A percentile compares a stretch with the other conserved stretches of the same genome.
Conservation (phyloP, 192 early-diverging fungal genomes). For the Fimicolochytrium jonesii region DNA sequence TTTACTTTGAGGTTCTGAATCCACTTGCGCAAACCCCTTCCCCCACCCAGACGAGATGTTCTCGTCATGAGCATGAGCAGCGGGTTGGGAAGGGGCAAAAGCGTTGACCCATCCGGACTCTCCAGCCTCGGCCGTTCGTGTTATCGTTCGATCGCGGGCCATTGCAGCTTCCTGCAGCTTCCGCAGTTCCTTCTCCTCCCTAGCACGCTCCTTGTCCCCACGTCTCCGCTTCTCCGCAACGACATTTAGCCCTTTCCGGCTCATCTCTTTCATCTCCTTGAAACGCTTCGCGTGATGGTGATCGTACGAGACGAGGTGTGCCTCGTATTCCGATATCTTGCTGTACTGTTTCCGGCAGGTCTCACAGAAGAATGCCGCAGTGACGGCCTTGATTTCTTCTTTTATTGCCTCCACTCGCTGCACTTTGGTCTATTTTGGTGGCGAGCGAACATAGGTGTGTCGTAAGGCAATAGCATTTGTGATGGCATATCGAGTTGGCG, state of each 20-base stretch:
- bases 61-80: background rate
- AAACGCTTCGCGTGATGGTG: conserved; percentile 73
- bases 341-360: conserved; percentile 78
- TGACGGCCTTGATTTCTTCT: conserved; percentile 53
- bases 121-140: background rate
- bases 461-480: no score
- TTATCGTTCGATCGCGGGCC: background rate
- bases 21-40: background rate
- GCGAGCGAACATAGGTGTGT: no score
- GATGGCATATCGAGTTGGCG: no score
- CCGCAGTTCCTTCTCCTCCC: conserved; percentile 66
- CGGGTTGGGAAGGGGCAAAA: background rate
- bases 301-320: conserved; percentile 72
- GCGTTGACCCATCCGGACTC: background rate
- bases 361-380: conserved; percentile 69
- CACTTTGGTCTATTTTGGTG: conserved; percentile 51
- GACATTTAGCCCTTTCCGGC: conserved; percentile 20
- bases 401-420: conserved; percentile 46
- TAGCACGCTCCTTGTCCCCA: conserved; percentile 54
- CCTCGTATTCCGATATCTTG: conserved; percentile 71
- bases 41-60: background rate
- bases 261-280: conserved; percentile 70
- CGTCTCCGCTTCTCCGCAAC: conserved; percentile 46
- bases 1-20: no score
- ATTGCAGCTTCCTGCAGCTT: conserved; percentile 63